Conservation (phyloP, 306 rosid genomes). For the Rubus parviflorus region DNA sequence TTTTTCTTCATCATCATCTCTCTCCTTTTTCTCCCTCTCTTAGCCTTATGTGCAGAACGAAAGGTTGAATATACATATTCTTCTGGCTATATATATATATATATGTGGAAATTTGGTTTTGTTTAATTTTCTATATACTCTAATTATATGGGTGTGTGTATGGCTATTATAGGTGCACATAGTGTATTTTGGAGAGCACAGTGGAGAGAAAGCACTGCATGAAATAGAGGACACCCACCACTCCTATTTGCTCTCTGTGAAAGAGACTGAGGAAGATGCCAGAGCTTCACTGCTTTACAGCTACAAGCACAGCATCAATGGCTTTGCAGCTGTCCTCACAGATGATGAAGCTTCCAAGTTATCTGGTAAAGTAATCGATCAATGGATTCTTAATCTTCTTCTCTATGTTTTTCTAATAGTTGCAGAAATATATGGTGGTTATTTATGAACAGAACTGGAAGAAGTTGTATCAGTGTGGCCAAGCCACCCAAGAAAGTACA, state of each 20-base stretch:
- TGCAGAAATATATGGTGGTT: slow-evolving; percentile 4
- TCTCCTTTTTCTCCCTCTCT: slow-evolving; percentile 30
- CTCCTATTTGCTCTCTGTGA: slow-evolving; percentile 64
- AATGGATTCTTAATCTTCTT: neutral
- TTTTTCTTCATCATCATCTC: neutral
- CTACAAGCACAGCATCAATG: slow-evolving; percentile 80
- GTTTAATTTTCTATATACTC: neutral
- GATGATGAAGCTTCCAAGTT: slow-evolving; percentile 60
- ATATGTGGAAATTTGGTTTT: neutral
- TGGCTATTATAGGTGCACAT: slow-evolving; percentile 48
- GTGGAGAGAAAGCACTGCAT: slow-evolving; percentile 41
- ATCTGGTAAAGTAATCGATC: slow-evolving; percentile 46
- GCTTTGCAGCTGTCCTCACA: slow-evolving; percentile 87
- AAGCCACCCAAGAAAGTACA: slow-evolving; percentile 32
- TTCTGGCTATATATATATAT: neutral
- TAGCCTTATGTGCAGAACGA: slow-evolving; percentile 27
- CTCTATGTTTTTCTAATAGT: slow-evolving; percentile 9
- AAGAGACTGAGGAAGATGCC: slow-evolving; percentile 61
- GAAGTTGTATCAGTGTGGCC: slow-evolving; percentile 31
- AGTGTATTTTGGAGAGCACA: slow-evolving; percentile 56
- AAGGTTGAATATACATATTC: slow-evolving; percentile 3
- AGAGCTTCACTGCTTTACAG: slow-evolving; percentile 68
- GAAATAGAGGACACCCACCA: slow-evolving; percentile 58
- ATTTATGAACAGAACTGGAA: slow-evolving; percentile 12
- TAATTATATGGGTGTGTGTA: neutral